Evolutionary conservation across 768 basidiomycete species (phyloP), one percentile per base, ranked within the genome.

Genomic region (Goffeauzyma gilvescens): DNA sequence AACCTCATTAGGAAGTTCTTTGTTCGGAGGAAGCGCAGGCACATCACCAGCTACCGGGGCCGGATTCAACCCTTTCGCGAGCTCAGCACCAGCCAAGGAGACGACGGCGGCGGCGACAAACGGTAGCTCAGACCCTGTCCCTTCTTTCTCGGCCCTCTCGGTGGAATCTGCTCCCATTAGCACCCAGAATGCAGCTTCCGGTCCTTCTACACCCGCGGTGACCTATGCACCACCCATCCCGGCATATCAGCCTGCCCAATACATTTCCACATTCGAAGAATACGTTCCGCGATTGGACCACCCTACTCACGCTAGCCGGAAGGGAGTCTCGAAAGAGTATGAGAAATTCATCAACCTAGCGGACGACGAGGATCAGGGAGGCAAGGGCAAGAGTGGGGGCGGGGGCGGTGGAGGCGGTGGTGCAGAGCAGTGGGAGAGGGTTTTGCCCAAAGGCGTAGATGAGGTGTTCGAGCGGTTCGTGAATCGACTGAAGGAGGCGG

Each of bases 381-480:
- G 50, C 13, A 51, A 58, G 22, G 37, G 69, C 63, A 53, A 51
- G 43, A 46, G 43, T 32, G 57, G 55, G 17, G 54, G 21, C 65
- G 68, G 42, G 68, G 45, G 48, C 14, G 48, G 39, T 15, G 15
- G 17, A 27, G 30, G 15, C 17, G 41, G 34, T 12, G 46, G 26
- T 13, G 36, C 40, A 5, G 86, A 90, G 59, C 67, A 71, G 15
- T 90, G 83, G 57, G 86, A 87, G 64, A 52, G 54, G 33, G 77
- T 80, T 55, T 79, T 79, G 12, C 56, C 80, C 36, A 69, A 79
- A 33, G 58, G 58, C 4, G 69, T 82, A 32, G 89, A 95, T 61
- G 75, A 76, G 42, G 74, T 84, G 3, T 95, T 96, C 59, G 79
- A 87, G 53, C 70, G 74, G 14, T 96, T 93, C 57, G 75, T 74